Percentiles rank a stretch among this genome's conserved stretches.
phyloP scores from a whole-genome alignment of 148 eudicot species.

The Persicaria maculosa region DNA sequence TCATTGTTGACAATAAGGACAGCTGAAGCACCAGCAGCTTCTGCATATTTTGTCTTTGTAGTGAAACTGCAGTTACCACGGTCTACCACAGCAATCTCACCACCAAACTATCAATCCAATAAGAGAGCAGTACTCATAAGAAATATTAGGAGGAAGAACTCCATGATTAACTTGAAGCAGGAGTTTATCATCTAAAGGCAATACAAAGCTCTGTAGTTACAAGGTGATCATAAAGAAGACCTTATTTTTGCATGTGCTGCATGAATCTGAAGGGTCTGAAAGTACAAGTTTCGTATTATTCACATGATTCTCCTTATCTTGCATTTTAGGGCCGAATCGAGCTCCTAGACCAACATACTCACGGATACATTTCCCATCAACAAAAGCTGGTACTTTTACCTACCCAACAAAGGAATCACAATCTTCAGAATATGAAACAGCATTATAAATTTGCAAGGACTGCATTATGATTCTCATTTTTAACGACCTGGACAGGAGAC shows the following conservation, averaged over 20 bases:
- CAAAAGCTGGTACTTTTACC: slow-evolving; percentile 85
- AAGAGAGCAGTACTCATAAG: not conserved
- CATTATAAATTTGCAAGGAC: not conserved
- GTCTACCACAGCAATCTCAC: slow-evolving; percentile 83
- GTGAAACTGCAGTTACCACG: slow-evolving; percentile 99
- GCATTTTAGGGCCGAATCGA: slow-evolving; percentile 89
- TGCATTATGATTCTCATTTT: not conserved
- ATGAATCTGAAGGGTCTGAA: slow-evolving; percentile 94
- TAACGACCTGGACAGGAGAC: not conserved
- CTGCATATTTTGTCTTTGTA: slow-evolving; percentile 70
- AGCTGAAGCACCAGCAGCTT: slow-evolving; percentile 95
- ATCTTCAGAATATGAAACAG: not conserved
- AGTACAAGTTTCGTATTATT: slow-evolving; percentile 58
- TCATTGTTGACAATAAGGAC: slow-evolving; percentile 73
- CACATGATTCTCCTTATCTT: slow-evolving; percentile 84
- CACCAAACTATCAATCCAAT: slow-evolving; percentile 50
- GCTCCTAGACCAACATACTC: slow-evolving; percentile 98
- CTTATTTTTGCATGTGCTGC: slow-evolving; percentile 78
- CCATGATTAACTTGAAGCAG: not conserved
- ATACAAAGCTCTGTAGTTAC: not conserved
- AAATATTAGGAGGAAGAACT: slow-evolving; percentile 8
- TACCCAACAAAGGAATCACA: slow-evolving; percentile 16
- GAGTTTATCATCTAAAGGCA: not conserved
- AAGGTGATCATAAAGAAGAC: slow-evolving; percentile 25
- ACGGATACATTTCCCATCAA: slow-evolving; percentile 48